These are phyloP conservation scores for Chalciporus sphaerocephalus DNA, from an alignment of 768 basidiomycete species.

Conservation along the genomic window DNA sequence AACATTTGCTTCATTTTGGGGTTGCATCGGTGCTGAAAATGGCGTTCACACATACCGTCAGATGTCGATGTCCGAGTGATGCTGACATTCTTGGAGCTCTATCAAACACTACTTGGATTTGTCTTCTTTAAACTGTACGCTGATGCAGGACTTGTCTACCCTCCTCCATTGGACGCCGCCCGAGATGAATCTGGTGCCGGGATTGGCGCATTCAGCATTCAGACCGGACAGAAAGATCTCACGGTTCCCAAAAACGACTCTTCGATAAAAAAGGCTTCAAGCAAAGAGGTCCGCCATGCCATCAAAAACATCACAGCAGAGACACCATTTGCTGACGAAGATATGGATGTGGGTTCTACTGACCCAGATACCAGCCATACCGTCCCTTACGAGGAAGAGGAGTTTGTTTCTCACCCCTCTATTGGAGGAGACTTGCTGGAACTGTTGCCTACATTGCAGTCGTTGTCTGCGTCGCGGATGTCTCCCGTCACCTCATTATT, in stretches of 20 bases:
- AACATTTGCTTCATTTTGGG: slow-evolving; percentile 21
- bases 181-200: slow-evolving; percentile 86
- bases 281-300: slow-evolving; percentile 49
- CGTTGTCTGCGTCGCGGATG: slow-evolving; percentile 56
- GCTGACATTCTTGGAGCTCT: slow-evolving; percentile 95
- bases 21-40: slow-evolving; percentile 5
- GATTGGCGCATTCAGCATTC: slow-evolving; percentile 80
- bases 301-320: slow-evolving; percentile 42
- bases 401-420: slow-evolving; percentile 63
- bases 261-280: slow-evolving; percentile 40
- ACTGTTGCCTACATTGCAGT: slow-evolving; percentile 64
- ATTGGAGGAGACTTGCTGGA: slow-evolving; percentile 42
- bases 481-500: slow-evolving; percentile 64
- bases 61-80: slow-evolving; percentile 98
- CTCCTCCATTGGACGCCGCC: slow-evolving; percentile 80
- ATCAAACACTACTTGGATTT: slow-evolving; percentile 94
- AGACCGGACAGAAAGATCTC: slow-evolving; percentile 38
- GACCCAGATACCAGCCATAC: slow-evolving; percentile 29
- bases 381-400: slow-evolving; percentile 58
- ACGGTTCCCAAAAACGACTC: slow-evolving; percentile 16
- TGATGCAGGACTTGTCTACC: slow-evolving; percentile 89
- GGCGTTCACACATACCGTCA: slow-evolving; percentile 64
- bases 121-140: slow-evolving; percentile 97
- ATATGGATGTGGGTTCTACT: slow-evolving; percentile 36
- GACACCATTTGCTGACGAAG: slow-evolving; percentile 26